A percentile compares a stretch with the other conserved stretches of the same genome.
Conservation (phyloP, 1,139 yeast species). For the Hyphopichia pseudoburtonii region DNA sequence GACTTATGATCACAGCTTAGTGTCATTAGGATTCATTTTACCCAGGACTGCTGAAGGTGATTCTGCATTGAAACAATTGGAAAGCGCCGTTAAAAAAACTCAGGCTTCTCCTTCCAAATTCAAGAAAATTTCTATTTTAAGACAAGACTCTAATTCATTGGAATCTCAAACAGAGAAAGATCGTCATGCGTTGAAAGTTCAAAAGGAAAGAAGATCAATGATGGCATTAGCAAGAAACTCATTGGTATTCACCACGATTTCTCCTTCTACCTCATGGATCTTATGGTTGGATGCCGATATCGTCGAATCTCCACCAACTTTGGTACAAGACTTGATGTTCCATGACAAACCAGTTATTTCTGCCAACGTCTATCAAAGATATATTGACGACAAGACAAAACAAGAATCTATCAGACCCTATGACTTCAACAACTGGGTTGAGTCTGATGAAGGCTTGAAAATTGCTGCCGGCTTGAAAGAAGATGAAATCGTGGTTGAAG, state of each 20-base stretch:
- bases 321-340: constrained; percentile 83
- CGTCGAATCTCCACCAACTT: constrained; percentile 77
- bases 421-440: constrained; percentile 96
- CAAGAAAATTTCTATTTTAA: constrained; percentile 77
- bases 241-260: constrained; percentile 80
- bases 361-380: constrained; percentile 92
- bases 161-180: constrained; percentile 73
- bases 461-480: constrained; percentile 71
- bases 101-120: constrained; percentile 61
- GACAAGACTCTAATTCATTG: constrained; percentile 85
- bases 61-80: constrained; percentile 65
- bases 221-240: constrained; percentile 97
- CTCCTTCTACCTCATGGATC: constrained; percentile 91
- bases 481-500: constrained; percentile 91
- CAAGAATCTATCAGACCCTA: constrained; percentile 76
- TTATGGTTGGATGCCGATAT: constrained; percentile 95
- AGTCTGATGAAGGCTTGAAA: constrained; percentile 79
- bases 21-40: constrained; percentile 87
- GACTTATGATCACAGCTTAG: constrained; percentile 77
- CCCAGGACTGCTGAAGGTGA: constrained; percentile 85
- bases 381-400: constrained; percentile 55
- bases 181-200: constrained; percentile 69
- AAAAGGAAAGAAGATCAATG: constrained; percentile 81
- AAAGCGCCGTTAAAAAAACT: constrained; percentile 61
- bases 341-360: constrained; percentile 86